These are phyloP conservation scores for Russula olivacea DNA, from an alignment of 768 basidiomycete genomes.

Conservation along the genomic window DNA sequence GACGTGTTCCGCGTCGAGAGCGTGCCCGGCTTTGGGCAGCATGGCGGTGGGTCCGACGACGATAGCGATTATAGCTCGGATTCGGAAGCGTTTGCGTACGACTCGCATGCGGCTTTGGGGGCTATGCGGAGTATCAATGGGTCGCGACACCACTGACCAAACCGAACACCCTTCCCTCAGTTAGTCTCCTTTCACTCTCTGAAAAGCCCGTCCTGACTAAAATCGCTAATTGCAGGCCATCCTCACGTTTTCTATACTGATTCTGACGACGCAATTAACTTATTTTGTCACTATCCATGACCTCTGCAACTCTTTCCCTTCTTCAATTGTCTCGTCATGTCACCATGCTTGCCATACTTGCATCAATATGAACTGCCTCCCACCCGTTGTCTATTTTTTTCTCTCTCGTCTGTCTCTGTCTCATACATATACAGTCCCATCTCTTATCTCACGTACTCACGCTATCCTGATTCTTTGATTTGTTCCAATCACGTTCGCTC, in stretches of 20 bases:
- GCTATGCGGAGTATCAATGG: slow-evolving; percentile 11
- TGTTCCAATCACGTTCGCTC: slow-evolving; percentile 1
- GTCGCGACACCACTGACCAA: not conserved
- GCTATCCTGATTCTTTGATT: slow-evolving; percentile 13
- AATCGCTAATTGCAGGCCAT: not conserved
- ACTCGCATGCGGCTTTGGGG: slow-evolving; percentile 27
- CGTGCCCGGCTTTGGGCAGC: slow-evolving; percentile 24
- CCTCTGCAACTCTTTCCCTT: too few species aligned
- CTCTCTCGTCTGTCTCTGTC: not conserved
- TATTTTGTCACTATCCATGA: not conserved
- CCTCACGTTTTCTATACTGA: not conserved
- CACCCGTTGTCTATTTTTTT: not conserved
- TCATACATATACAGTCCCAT: not conserved
- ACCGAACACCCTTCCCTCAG: not conserved
- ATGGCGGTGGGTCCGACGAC: slow-evolving; percentile 27
- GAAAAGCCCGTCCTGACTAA: not conserved
- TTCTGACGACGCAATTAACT: slow-evolving; percentile 1
- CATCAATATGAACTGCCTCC: not conserved
- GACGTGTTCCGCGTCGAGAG: slow-evolving; percentile 63
- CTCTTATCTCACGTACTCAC: slow-evolving; percentile 8
- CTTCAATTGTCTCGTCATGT: not conserved
- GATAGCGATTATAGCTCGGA: slow-evolving; percentile 32
- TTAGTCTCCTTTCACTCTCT: not conserved
- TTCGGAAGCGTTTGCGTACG: slow-evolving; percentile 36
- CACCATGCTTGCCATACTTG: not conserved